Conservation (phyloP, 2,329 filamentous ascomycete species). For the Shiraia bambusicola region DNA sequence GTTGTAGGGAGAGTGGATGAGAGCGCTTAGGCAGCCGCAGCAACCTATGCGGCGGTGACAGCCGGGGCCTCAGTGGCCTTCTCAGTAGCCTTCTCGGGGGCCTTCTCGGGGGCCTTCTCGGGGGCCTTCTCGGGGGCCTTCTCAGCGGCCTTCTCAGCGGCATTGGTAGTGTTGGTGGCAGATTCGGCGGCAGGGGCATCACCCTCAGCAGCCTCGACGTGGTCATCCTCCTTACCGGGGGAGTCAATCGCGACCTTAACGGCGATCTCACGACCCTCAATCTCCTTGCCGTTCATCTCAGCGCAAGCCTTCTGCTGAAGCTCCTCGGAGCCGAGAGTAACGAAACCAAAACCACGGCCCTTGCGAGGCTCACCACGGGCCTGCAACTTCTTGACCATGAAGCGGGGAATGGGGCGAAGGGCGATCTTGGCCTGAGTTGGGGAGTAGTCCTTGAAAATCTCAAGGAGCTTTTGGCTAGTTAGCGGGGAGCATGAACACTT, state of each 20-base stretch:
- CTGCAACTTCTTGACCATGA: constrained; percentile 99
- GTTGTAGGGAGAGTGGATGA: constrained; percentile 7
- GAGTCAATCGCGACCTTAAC: constrained; percentile 99
- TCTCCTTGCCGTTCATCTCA: constrained; percentile 99
- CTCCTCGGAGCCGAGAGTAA: constrained; percentile 92
- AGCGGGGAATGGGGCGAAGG: constrained; percentile 94
- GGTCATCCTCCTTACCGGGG: constrained; percentile 95
- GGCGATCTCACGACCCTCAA: constrained; percentile 97
- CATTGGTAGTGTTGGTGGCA: constrained; percentile 22
- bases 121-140: too few relatives aligned
- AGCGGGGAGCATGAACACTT: too few relatives aligned
- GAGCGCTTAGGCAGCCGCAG: constrained; percentile 21
- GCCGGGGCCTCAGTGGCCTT: constrained; percentile 27
- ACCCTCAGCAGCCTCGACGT: constrained; percentile 51
- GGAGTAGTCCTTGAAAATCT: constrained; percentile 91
- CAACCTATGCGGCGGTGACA: constrained; percentile 39
- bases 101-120: too few relatives aligned
- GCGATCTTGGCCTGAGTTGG: constrained; percentile 97
- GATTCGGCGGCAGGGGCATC: constrained; percentile 38
- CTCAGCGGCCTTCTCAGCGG: constrained; percentile 23
- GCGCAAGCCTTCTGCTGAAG: constrained; percentile 93
- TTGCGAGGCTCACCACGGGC: constrained; percentile 97
- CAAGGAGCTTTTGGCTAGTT: constrained; percentile 71
- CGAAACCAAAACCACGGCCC: constrained; percentile 98
- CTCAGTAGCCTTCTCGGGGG: too few relatives aligned